Conservation (phyloP, 1,284 basidiomycete species). For the Cystobasidiaceae sp. region DNA sequence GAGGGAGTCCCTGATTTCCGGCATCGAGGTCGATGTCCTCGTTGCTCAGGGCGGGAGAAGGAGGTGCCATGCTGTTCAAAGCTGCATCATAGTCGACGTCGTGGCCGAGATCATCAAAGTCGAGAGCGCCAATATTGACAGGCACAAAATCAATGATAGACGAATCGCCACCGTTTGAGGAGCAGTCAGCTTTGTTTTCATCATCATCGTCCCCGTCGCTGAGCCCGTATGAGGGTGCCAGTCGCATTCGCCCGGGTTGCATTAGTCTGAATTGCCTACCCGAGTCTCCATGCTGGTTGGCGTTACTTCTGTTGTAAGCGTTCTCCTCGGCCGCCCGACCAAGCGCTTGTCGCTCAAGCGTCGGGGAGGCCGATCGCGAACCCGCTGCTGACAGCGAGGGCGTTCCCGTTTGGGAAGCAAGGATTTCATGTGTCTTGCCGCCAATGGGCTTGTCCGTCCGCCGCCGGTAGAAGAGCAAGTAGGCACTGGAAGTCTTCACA, state of each 20-base stretch:
- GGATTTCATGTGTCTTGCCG: constrained; percentile 65
- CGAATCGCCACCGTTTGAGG: background rate
- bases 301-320: background rate
- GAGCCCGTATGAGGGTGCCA: too few relatives aligned
- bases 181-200: too few relatives aligned
- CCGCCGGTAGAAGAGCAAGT: constrained; percentile 90
- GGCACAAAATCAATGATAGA: background rate
- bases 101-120: background rate
- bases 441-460: constrained; percentile 74
- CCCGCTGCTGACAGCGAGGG: constrained; percentile 6
- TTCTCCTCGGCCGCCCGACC: background rate
- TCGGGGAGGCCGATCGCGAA: background rate
- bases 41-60: constrained; percentile 2
- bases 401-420: constrained; percentile 37
- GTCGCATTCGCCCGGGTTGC: too few relatives aligned
- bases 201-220: too few relatives aligned
- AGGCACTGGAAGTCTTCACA: constrained; percentile 72
- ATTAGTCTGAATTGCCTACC: too few relatives aligned
- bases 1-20: too few relatives aligned
- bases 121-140: too few relatives aligned
- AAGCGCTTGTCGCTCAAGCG: background rate
- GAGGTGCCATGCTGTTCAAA: background rate
- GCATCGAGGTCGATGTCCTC: constrained; percentile 7
- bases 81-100: background rate
- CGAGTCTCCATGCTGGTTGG: too few relatives aligned